These are phyloP conservation scores for Sporothrix brasiliensis DNA, from an alignment of 2,329 filamentous ascomycete species.

Conservation along the genomic window DNA sequence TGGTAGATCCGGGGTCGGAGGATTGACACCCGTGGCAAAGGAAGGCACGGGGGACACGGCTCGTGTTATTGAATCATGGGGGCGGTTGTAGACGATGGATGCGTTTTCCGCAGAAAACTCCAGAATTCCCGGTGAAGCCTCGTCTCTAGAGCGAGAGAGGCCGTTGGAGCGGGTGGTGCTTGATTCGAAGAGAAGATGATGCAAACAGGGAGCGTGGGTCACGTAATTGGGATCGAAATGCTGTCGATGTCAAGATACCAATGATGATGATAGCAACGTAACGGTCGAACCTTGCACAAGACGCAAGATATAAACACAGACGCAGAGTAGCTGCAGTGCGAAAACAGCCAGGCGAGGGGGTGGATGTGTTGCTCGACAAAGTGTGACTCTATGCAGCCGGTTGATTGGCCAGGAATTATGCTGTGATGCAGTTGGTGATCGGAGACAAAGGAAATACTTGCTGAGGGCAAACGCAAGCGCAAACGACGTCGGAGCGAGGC, in stretches of 20 bases:
- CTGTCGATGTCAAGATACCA: not conserved
- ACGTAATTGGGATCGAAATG: not conserved
- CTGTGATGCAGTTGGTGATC: conserved; percentile 18
- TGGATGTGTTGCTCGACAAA: not conserved
- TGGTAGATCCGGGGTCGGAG: not conserved
- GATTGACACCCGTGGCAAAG: conserved; percentile 24
- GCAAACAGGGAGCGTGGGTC: not conserved
- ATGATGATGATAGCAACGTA: conserved; percentile 9
- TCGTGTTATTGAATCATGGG: conserved; percentile 53
- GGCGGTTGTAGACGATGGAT: conserved; percentile 20
- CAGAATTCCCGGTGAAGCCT: conserved; percentile 32
- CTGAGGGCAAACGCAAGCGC: not conserved
- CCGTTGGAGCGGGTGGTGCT: not conserved
- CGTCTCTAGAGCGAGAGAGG: conserved; percentile 15
- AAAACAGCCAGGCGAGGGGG: not conserved
- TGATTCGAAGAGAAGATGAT: too few species aligned
- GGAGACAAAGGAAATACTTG: not conserved
- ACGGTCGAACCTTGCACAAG: conserved; percentile 8
- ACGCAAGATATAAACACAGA: conserved; percentile 1
- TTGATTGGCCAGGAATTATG: not conserved
- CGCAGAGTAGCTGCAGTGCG: not conserved
- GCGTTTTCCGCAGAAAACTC: conserved; percentile 29
- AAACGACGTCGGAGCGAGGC: not conserved
- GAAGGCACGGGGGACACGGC: conserved; percentile 32
- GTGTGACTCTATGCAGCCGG: not conserved